phyloP scores from a whole-genome alignment of 768 basidiomycete species.

The Lactarius deliciosus region DNA sequence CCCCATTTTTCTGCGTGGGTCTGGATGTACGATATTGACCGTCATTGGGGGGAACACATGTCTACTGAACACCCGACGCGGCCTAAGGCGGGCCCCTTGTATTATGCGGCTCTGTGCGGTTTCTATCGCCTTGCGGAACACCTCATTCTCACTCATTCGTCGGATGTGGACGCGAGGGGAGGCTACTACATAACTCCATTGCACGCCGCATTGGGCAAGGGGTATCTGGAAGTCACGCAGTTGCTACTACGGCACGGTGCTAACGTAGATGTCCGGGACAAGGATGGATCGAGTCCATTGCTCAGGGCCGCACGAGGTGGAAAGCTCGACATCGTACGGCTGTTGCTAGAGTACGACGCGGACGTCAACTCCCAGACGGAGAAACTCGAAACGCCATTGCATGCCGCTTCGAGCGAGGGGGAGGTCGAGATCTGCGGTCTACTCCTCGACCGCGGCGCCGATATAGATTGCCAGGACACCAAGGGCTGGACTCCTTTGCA shows the following conservation, averaged over 20 bases:
- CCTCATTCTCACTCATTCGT: not conserved
- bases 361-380: not conserved
- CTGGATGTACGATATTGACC: conserved; percentile 15
- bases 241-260: conserved; percentile 4
- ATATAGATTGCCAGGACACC: not conserved
- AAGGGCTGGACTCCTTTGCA: conserved; percentile 1
- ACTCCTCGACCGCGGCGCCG: conserved; percentile 10
- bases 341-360: not conserved
- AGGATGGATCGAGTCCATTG: not conserved
- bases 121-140: conserved; percentile 8
- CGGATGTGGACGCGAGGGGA: not conserved
- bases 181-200: conserved; percentile 2
- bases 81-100: not conserved
- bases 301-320: not conserved
- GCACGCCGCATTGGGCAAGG: not conserved
- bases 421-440: not conserved
- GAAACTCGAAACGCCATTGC: not conserved
- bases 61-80: not conserved
- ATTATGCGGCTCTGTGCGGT: conserved; percentile 16
- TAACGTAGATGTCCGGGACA: not conserved
- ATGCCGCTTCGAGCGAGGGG: not conserved
- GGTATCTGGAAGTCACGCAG: not conserved
- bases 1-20: conserved; percentile 18
- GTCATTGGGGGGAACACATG: conserved; percentile 1
- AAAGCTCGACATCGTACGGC: not conserved